Percentiles rank a stretch among this genome's conserved stretches.
Evolutionary conservation across 1,284 basidiomycete genomes (phyloP).

Genomic region (Ustilago bromivora): DNA sequence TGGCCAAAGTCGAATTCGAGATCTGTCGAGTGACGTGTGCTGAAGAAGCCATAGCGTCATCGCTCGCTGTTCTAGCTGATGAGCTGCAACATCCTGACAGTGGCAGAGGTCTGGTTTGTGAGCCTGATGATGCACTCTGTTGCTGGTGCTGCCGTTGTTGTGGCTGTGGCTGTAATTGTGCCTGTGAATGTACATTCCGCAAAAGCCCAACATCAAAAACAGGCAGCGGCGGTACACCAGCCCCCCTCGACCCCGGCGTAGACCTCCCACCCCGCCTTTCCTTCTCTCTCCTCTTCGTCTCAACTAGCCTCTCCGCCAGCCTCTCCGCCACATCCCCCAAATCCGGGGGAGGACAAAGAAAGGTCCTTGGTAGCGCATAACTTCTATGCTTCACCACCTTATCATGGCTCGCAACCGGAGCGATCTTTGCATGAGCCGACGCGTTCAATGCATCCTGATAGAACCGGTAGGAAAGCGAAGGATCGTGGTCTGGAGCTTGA

Average conservation of each 20-base stretch:
- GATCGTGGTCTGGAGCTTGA: slow-evolving; percentile 44
- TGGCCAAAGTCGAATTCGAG: slow-evolving; percentile 22
- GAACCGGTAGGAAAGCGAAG: slow-evolving; percentile 39
- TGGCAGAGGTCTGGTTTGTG: slow-evolving; percentile 1
- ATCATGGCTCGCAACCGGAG: slow-evolving; percentile 26
- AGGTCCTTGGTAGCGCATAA: slow-evolving; percentile 40
- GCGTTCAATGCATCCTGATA: slow-evolving; percentile 51
- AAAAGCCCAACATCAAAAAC: not conserved
- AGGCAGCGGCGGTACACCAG: not conserved
- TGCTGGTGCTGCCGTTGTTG: not conserved
- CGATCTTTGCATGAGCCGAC: slow-evolving; percentile 31
- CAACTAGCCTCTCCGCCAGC: slow-evolving; percentile 3
- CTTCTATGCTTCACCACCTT: slow-evolving; percentile 34
- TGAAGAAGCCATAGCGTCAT: slow-evolving; percentile 8
- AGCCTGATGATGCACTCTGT: slow-evolving; percentile 13
- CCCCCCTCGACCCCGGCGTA: not conserved
- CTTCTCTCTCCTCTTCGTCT: slow-evolving; percentile 3
- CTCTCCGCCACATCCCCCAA: slow-evolving; percentile 15
- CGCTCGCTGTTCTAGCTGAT: slow-evolving; percentile 24
- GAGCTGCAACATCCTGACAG: slow-evolving; percentile 12
- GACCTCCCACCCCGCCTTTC: not conserved
- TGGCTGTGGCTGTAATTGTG: not conserved
- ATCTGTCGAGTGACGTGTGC: slow-evolving; percentile 15
- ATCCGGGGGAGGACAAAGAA: slow-evolving; percentile 26
- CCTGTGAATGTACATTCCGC: not conserved